Conservation (phyloP, 1,139 yeast species). For the Suhomyces coccinellae region DNA sequence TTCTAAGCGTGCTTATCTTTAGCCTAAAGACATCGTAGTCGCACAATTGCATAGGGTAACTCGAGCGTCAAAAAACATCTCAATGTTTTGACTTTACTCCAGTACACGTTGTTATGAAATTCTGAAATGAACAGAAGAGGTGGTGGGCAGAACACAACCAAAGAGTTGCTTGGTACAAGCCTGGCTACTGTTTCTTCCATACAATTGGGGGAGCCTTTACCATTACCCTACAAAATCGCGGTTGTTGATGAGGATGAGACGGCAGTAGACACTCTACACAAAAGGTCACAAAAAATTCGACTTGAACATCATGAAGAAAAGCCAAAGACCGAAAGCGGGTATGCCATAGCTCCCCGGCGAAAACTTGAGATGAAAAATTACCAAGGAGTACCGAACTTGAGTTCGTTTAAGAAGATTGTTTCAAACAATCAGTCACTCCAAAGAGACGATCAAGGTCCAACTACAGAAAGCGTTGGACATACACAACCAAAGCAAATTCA, state of each 20-base stretch:
- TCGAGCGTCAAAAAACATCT: constrained; percentile 4
- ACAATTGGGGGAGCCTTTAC: constrained; percentile 37
- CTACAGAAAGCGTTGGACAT: background rate
- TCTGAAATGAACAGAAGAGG: constrained; percentile 8
- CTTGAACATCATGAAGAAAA: constrained; percentile 1
- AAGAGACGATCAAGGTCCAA: background rate
- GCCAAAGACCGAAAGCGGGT: background rate
- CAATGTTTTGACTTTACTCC: background rate
- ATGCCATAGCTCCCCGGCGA: constrained; percentile 4
- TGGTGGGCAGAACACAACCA: constrained; percentile 3
- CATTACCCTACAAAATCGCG: constrained; percentile 31
- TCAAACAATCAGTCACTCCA: background rate
- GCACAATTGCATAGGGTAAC: background rate
- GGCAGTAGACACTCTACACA: constrained; percentile 17
- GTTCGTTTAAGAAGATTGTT: background rate
- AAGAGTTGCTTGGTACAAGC: background rate
- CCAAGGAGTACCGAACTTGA: background rate
- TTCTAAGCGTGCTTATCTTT: too few species aligned
- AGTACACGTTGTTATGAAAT: constrained; percentile 5
- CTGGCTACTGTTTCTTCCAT: background rate
- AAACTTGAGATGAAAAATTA: constrained; percentile 5
- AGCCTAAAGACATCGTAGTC: background rate
- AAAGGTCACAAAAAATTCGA: constrained; percentile 11
- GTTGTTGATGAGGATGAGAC: constrained; percentile 19
- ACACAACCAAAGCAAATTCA: too few species aligned